phyloP scores from a whole-genome alignment of 495 filamentous ascomycete genomes.

The Aspergillus olivimuriae region DNA sequence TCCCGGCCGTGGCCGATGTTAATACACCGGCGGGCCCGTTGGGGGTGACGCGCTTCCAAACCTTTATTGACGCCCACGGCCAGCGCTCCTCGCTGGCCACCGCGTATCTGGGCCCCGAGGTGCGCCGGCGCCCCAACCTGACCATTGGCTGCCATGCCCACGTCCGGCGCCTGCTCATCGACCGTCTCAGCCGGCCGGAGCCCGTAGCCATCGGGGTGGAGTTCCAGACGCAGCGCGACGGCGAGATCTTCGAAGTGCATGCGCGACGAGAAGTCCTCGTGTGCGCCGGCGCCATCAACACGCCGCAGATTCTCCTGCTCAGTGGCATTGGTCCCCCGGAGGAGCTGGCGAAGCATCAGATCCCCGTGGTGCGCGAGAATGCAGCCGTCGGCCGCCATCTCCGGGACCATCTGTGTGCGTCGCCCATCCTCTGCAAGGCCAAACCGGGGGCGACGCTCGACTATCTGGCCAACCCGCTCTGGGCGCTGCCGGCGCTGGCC shows the following conservation, averaged over 20 bases:
- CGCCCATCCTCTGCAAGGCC: constrained; percentile 17
- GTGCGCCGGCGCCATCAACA: constrained; percentile 23
- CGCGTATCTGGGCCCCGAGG: constrained; percentile 13
- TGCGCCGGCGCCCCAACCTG: constrained; percentile 14
- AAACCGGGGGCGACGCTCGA: constrained; percentile 15
- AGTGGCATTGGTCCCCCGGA: constrained; percentile 30
- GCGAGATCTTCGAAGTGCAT: constrained; percentile 17
- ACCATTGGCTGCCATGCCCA: constrained; percentile 14
- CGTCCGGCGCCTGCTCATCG: constrained; percentile 15
- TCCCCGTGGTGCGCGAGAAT: constrained; percentile 10
- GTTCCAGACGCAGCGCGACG: constrained; percentile 11
- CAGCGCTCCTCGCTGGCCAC: constrained; percentile 18
- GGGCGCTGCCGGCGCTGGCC: constrained; percentile 13
- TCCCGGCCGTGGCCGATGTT: constrained; percentile 10
- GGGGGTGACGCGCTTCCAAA: constrained; percentile 18
- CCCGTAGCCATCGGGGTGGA: constrained; percentile 15
- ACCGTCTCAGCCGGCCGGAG: constrained; percentile 2
- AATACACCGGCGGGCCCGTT: constrained; percentile 11
- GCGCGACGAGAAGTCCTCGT: constrained; percentile 30
- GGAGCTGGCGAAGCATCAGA: constrained; percentile 22
- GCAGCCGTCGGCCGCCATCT: constrained; percentile 13
- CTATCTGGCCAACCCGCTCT: constrained; percentile 12
- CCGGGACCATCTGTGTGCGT: constrained; percentile 17
- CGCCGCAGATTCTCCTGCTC: constrained; percentile 30
- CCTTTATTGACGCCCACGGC: constrained; percentile 17